Evolutionary conservation across 2,329 filamentous ascomycete species (phyloP), one percentile per base, ranked within the genome.

Genomic region (Ceratocystis diversiconidia): DNA sequence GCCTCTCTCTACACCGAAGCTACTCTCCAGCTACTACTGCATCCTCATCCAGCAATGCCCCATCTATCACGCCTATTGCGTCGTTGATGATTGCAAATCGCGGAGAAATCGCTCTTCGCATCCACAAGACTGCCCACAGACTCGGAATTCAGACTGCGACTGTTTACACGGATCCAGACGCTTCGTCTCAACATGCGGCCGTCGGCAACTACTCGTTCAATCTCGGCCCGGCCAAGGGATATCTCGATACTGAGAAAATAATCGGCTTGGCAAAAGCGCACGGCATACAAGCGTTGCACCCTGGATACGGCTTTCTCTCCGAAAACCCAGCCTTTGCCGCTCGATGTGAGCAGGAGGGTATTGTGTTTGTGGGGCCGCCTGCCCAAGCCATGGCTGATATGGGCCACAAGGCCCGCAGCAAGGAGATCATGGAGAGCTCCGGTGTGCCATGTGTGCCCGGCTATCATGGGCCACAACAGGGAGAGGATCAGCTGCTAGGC

Each of bases 51-150:
- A 2, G 60, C 22, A 7, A n/a, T 62, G 52, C 17, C 15, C 22
- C 52, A 4, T 57, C 60, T n/a, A 30, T 52, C 12, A 80, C 78
- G 15, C 80, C 83, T 36, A 83, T 86, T 70, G 85, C 85, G 65
- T 95, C 91, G 7, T 88, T 97, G 52, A 82, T 99, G 28, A 97
- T 99, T 73, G 94, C 94, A 64, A 99, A 99, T 74, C 87, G 94
- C 71, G 94, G 94, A 71, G 94, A 99, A 76, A 99, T 99, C 71
- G 94, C 94, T 62, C 81, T 99, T 73, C 89, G 94, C 70, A 94
- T 99, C 70, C 88, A 92, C 70, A 85, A 86, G 70, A 99, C 94
- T 25, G 94, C 94, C 43, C 82, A 89, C 62, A 85, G 88, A 69
- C 88, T 96, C 73, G 92, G 94, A 66, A 95, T 99, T 72, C 85